Evolutionary conservation across 192 early-diverging fungal genomes (phyloP).

Genomic region (Coemansia sp.): DNA sequence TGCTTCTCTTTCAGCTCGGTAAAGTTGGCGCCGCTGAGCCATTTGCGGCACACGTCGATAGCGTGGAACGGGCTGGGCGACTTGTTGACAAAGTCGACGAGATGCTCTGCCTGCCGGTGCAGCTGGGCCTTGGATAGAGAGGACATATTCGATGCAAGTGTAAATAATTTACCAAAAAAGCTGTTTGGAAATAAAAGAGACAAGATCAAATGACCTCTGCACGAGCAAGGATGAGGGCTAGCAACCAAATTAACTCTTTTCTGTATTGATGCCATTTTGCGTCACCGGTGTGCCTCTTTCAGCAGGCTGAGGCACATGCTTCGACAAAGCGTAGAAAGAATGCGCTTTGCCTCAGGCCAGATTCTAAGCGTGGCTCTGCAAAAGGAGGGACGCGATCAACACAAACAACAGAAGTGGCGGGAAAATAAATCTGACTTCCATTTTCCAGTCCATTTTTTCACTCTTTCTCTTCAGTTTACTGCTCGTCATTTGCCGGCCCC

Average conservation of each 20-base stretch:
- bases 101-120: constrained; percentile 55
- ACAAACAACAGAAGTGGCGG: neutral
- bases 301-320: too few species aligned
- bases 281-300: too few species aligned
- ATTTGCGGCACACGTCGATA: constrained; percentile 72
- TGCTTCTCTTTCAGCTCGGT: constrained; percentile 87
- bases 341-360: neutral
- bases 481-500: constrained; percentile 3
- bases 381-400: neutral
- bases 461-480: constrained; percentile 1
- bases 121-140: constrained; percentile 43
- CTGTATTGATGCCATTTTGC: too few species aligned
- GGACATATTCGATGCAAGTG: neutral
- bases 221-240: neutral
- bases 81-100: constrained; percentile 88
- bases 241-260: too few species aligned
- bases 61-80: constrained; percentile 97
- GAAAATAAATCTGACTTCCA: neutral
- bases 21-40: constrained; percentile 78
- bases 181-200: neutral
- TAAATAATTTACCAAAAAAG: neutral
- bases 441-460: neutral
- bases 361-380: neutral
- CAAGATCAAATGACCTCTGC: neutral
- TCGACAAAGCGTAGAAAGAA: too few species aligned